These are phyloP conservation scores for Hymenoscyphus salicellus DNA, from an alignment of 2,329 filamentous ascomycete species.

Conservation along the genomic window DNA sequence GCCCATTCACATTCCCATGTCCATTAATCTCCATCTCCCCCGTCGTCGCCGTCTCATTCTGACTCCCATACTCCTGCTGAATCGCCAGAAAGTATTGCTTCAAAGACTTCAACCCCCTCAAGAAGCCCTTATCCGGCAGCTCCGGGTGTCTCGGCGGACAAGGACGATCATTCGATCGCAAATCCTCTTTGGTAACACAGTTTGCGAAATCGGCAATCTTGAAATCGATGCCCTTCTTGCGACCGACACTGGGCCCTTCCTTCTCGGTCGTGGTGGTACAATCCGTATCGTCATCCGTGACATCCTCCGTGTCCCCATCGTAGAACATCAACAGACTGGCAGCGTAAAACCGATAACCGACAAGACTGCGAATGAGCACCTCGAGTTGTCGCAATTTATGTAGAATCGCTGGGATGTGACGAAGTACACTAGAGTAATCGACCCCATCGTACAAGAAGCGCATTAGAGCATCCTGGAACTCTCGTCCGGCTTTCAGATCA, in stretches of 20 bases:
- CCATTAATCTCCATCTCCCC: constrained; percentile 19
- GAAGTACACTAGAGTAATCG: constrained; percentile 72
- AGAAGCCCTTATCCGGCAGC: constrained; percentile 82
- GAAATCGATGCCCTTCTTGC: constrained; percentile 69
- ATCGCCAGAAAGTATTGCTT: constrained; percentile 84
- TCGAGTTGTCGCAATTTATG: constrained; percentile 82
- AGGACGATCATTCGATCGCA: constrained; percentile 51
- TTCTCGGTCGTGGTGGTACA: constrained; percentile 37
- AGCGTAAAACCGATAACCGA: constrained; percentile 91
- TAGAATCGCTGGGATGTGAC: constrained; percentile 84
- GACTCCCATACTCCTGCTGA: constrained; percentile 65
- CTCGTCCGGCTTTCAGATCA: constrained; percentile 76
- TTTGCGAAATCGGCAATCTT: constrained; percentile 99
- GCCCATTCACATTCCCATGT: constrained; percentile 7
- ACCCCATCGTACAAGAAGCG: constrained; percentile 89
- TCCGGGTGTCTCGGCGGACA: constrained; percentile 81
- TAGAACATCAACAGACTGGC: constrained; percentile 94
- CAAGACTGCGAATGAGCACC: constrained; percentile 72
- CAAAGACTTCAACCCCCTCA: constrained; percentile 77
- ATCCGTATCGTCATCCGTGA: constrained; percentile 43
- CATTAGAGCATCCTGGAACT: constrained; percentile 85
- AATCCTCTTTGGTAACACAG: constrained; percentile 84
- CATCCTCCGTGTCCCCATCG: constrained; percentile 69
- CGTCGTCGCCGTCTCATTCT: not conserved
- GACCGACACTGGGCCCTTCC: constrained; percentile 36